phyloP scores from a whole-genome alignment of 1,139 yeast genomes.

The Ogataea hybrid region DNA sequence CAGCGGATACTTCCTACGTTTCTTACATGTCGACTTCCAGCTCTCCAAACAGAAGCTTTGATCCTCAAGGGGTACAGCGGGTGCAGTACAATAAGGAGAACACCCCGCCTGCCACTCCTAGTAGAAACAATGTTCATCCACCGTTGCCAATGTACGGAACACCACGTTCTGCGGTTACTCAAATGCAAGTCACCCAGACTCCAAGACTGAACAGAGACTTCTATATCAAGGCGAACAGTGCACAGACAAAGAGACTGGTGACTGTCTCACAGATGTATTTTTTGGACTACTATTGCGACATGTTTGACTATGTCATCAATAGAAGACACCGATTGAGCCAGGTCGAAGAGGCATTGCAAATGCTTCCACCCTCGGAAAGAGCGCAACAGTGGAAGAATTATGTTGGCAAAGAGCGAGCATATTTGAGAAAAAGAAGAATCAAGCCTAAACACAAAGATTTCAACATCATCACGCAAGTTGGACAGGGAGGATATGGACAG shows the following conservation, averaged over 20 bases:
- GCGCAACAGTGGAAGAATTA: conserved; percentile 79
- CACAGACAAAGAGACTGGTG: conserved; percentile 82
- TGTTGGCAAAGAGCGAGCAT: conserved; percentile 79
- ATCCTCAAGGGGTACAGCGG: conserved; percentile 19
- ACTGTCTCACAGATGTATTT: conserved; percentile 80
- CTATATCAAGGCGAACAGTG: conserved; percentile 58
- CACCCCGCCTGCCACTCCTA: conserved; percentile 31
- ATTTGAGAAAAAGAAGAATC: conserved; percentile 81
- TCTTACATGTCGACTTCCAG: conserved; percentile 31
- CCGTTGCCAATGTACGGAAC: conserved; percentile 19
- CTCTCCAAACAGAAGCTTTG: conserved; percentile 30
- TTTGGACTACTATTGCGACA: conserved; percentile 92
- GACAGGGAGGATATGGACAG: conserved; percentile 99
- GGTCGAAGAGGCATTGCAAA: conserved; percentile 56
- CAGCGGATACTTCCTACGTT: conserved; percentile 23
- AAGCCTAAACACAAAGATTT: conserved; percentile 95
- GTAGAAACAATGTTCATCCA: conserved; percentile 22
- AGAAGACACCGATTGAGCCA: conserved; percentile 76
- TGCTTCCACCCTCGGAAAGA: conserved; percentile 49
- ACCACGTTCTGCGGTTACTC: conserved; percentile 24
- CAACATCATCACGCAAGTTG: conserved; percentile 95
- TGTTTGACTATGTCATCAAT: conserved; percentile 87
- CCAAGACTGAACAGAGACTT: conserved; percentile 50
- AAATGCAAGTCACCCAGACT: conserved; percentile 32
- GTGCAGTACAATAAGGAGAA: conserved; percentile 36